Base-by-base conservation (phyloP, 768 basidiomycete genomes). In the Lentinula detonsa region DNA sequence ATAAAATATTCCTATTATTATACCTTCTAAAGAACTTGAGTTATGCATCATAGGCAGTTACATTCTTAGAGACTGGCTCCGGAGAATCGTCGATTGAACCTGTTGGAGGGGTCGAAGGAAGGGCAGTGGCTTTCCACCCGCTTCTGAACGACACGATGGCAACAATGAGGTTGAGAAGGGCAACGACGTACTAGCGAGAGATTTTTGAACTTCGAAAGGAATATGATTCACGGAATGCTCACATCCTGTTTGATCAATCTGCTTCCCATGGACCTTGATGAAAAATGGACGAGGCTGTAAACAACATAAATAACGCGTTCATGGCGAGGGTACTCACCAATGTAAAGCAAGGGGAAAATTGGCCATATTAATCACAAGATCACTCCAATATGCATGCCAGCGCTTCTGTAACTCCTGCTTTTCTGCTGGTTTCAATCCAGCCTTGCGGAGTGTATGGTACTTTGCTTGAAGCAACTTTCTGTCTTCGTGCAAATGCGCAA, bases 261-360 rank as follows among this genome's bases (percentile, higher is more conserved):
- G 33, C 78, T 76, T 65, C 86, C 78, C 55, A 86, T 64, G 8
- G 90, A 91, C 87, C 90, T 91, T 53, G 28, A 37, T 28, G 13
- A 15, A 57, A 28, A 39, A 61, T 34, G 16, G 57, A 15, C 40
- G 9, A 34, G 18, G 34, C 16, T 0, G 31, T 18, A 2, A 8
- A 23, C 15, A 6, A 16, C 18, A 6, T 43, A 13, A 11, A 28
- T 15, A 37, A 53, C 35, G 11, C 9, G 57, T 8, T n/a, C 21
- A 48, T n/a, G 5, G 8, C 52, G 16, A 31, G 40, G 7, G 13
- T 31, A 63, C 82, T 58, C 64, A 91, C 93, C 92, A 94, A 70
- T 96, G 94, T 60, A 93, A 71, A 2, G 93, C 90, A 54, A 91
- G 71, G 3, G 93, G 94, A n/a, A 93, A 73, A 69, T 92, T 90